Conservation (phyloP, 73 alveolate species). For the Stentor coeruleus region DNA sequence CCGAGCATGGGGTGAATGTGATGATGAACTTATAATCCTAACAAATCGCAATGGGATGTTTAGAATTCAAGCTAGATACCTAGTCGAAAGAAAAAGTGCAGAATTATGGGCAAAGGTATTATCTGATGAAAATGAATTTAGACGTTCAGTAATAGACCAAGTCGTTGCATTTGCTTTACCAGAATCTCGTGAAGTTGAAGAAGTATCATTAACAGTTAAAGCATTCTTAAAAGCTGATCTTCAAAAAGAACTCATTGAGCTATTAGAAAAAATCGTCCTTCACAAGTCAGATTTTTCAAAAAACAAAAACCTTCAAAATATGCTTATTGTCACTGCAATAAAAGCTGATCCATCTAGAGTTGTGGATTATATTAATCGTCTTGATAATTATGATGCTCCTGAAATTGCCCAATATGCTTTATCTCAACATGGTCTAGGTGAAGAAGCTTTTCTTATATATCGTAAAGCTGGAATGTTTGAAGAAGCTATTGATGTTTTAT, state of each 20-base stretch:
- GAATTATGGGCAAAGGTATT: constrained; percentile 98
- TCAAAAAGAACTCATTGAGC: constrained; percentile 97
- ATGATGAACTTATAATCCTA: constrained; percentile 95
- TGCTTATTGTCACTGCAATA: constrained; percentile 97
- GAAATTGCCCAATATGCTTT: constrained; percentile 96
- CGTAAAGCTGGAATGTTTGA: constrained; percentile 66
- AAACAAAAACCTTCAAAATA: constrained; percentile 95
- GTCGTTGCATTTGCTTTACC: constrained; percentile 97
- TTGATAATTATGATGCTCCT: constrained; percentile 98
- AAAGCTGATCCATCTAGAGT: constrained; percentile 95
- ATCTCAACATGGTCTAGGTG: constrained; percentile 76
- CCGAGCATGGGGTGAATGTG: constrained; percentile 99
- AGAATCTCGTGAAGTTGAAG: constrained; percentile 97
- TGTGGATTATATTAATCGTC: constrained; percentile 97
- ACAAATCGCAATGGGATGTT: constrained; percentile 98
- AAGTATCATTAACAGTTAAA: constrained; percentile 94
- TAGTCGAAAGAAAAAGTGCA: constrained; percentile 97
- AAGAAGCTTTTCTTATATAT: constrained; percentile 92
- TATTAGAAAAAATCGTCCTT: constrained; percentile 98
- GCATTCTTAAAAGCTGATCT: constrained; percentile 99
- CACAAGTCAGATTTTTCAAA: constrained; percentile 95
- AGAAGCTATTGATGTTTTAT: constrained; percentile 88
- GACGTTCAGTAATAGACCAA: constrained; percentile 96
- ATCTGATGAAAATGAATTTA: constrained; percentile 90
- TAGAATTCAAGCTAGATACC: constrained; percentile 97